phyloP scores from a whole-genome alignment of 2,329 filamentous ascomycete species.

The Fusarium hainanense region DNA sequence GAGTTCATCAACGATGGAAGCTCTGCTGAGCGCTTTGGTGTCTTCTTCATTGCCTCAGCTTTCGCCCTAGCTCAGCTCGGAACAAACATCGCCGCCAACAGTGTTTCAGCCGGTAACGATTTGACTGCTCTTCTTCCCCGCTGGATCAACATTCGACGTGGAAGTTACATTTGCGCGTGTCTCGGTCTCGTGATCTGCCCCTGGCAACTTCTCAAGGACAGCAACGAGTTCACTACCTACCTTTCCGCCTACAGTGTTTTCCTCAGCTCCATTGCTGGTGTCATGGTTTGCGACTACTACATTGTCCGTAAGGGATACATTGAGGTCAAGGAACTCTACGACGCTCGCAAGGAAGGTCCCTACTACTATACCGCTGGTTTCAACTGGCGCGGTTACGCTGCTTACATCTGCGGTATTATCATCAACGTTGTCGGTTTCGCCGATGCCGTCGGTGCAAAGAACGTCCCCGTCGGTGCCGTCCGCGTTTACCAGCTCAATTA shows the following conservation, averaged over 20 bases:
- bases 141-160: slow-evolving; percentile 85
- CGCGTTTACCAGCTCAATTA: slow-evolving; percentile 95
- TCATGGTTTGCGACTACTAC: slow-evolving; percentile 91
- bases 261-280: slow-evolving; percentile 92
- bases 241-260: slow-evolving; percentile 94
- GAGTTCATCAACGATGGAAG: slow-evolving; percentile 76
- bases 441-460: slow-evolving; percentile 73
- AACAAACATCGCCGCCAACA: slow-evolving; percentile 90
- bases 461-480: slow-evolving; percentile 80
- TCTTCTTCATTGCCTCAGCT: slow-evolving; percentile 76
- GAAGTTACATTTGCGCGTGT: slow-evolving; percentile 84
- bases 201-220: slow-evolving; percentile 78
- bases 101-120: slow-evolving; percentile 83
- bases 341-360: slow-evolving; percentile 70
- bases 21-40: slow-evolving; percentile 76
- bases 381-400: slow-evolving; percentile 84
- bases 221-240: slow-evolving; percentile 91
- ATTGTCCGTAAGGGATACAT: slow-evolving; percentile 84
- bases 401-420: slow-evolving; percentile 84
- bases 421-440: slow-evolving; percentile 94
- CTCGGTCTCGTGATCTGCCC: slow-evolving; percentile 89
- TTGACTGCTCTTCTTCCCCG: slow-evolving; percentile 83
- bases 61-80: slow-evolving; percentile 85
- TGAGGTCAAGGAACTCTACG: slow-evolving; percentile 82
- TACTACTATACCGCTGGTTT: slow-evolving; percentile 82